These are phyloP conservation scores for Pseudodiploospora longispora DNA, from an alignment of 2,329 filamentous ascomycete genomes.

Conservation along the genomic window DNA sequence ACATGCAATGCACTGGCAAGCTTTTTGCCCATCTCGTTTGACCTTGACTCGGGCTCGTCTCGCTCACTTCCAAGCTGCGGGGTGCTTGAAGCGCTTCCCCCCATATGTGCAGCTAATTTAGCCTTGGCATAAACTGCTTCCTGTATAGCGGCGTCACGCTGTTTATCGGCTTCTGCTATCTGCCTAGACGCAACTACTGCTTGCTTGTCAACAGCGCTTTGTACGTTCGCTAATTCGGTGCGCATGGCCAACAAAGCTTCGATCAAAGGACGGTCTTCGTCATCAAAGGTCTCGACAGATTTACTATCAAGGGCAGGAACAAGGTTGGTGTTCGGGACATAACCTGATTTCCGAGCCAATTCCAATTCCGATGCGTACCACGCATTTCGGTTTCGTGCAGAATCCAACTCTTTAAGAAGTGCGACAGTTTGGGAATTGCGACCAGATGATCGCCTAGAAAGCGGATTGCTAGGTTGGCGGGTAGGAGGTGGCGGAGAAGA, in stretches of 20 bases:
- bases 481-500: slow-evolving; percentile 52
- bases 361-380: slow-evolving; percentile 97
- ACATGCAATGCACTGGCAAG: slow-evolving; percentile 72
- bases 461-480: slow-evolving; percentile 48
- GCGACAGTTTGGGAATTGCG: slow-evolving; percentile 62
- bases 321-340: slow-evolving; percentile 61
- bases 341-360: slow-evolving; percentile 83
- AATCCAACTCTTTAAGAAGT: slow-evolving; percentile 78
- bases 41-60: slow-evolving; percentile 46
- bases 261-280: slow-evolving; percentile 85
- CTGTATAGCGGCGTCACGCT: slow-evolving; percentile 86
- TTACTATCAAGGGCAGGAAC: slow-evolving; percentile 71
- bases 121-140: slow-evolving; percentile 95
- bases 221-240: slow-evolving; percentile 79
- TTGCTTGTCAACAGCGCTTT: slow-evolving; percentile 82
- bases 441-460: slow-evolving; percentile 52
- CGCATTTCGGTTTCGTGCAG: slow-evolving; percentile 76
- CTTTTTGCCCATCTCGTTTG: slow-evolving; percentile 69
- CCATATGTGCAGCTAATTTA: slow-evolving; percentile 71
- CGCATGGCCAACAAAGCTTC: slow-evolving; percentile 91
- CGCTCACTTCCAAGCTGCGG: slow-evolving; percentile 52
- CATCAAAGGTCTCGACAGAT: slow-evolving; percentile 70
- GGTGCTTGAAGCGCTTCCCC: slow-evolving; percentile 54
- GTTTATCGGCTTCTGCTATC: slow-evolving; percentile 89
- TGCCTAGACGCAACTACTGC: slow-evolving; percentile 76